Percentiles rank a stretch among this genome's conserved stretches.
These are phyloP conservation scores for Pseudopithomyces maydicus DNA, from an alignment of 2,329 filamentous ascomycete species.

Conservation along the genomic window DNA sequence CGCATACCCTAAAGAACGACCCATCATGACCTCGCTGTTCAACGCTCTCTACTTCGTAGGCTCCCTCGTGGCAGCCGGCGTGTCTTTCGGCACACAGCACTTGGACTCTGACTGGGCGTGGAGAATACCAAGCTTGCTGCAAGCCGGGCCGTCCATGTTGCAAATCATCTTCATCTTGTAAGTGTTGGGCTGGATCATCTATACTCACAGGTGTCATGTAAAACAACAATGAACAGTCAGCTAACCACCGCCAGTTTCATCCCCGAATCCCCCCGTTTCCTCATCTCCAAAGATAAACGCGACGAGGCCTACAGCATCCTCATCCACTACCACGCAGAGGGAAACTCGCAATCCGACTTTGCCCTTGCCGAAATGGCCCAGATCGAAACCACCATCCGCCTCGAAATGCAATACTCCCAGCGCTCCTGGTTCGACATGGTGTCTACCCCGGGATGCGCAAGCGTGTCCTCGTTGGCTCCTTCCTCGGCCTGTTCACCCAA, in stretches of 20 bases:
- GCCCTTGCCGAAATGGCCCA: constrained; percentile 70
- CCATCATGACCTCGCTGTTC: constrained; percentile 67
- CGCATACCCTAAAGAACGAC: constrained; percentile 70
- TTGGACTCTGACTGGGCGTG: constrained; percentile 62
- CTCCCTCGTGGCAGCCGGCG: constrained; percentile 59
- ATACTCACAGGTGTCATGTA: neutral
- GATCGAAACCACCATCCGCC: constrained; percentile 65
- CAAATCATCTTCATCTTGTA: constrained; percentile 67
- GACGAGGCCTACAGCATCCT: constrained; percentile 66
- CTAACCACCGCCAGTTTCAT: constrained; percentile 39
- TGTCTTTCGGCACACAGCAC: constrained; percentile 65
- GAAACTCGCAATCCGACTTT: constrained; percentile 60
- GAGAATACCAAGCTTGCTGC: constrained; percentile 55
- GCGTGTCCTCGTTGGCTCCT: constrained; percentile 65
- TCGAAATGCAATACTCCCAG: constrained; percentile 58
- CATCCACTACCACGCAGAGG: constrained; percentile 67
- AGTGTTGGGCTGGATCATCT: neutral
- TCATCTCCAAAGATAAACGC: constrained; percentile 65
- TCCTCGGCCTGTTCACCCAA: constrained; percentile 69
- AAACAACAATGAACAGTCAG: neutral
- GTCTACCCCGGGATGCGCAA: constrained; percentile 67
- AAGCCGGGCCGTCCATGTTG: constrained; percentile 57
- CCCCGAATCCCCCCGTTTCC: constrained; percentile 69
- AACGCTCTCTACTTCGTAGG: constrained; percentile 71
- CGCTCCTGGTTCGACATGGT: constrained; percentile 66